Percentiles rank a stretch among this genome's conserved stretches.
Evolutionary conservation across 1,284 basidiomycete species (phyloP).

Genomic region (Quambalaria eucalypti): DNA sequence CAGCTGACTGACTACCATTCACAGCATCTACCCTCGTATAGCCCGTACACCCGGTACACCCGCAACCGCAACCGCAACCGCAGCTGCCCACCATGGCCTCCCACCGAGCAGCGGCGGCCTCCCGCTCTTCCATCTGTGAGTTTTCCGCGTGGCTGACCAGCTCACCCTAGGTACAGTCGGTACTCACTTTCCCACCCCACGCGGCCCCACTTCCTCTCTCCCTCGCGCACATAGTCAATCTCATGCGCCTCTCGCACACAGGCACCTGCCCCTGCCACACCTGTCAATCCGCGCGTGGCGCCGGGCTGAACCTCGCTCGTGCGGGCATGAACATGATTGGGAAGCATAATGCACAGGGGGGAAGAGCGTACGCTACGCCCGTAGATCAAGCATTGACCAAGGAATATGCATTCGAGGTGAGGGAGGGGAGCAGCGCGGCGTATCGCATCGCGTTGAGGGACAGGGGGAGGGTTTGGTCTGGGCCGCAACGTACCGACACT

Average conservation of each 20-base stretch:
- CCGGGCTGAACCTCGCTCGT: neutral
- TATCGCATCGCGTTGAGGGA: no score
- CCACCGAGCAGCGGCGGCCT: neutral
- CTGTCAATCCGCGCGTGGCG: constrained; percentile 17
- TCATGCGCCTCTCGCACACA: constrained; percentile 33
- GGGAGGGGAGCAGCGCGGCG: constrained; percentile 11
- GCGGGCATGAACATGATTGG: constrained; percentile 34
- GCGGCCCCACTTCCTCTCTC: neutral
- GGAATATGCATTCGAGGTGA: constrained; percentile 91
- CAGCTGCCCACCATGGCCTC: constrained; percentile 1
- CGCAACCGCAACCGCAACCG: constrained; percentile 10
- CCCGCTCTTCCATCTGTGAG: constrained; percentile 5
- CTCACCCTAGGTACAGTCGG: neutral
- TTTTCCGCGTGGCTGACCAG: neutral
- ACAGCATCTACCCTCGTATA: no score
- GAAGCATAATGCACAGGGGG: constrained; percentile 22
- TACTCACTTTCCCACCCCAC: neutral
- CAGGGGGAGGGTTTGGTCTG: neutral
- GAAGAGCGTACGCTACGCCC: constrained; percentile 61
- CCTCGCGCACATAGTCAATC: constrained; percentile 14
- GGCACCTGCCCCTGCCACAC: constrained; percentile 37
- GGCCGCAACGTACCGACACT: neutral
- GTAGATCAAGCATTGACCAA: constrained; percentile 61
- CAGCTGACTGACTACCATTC: no score
- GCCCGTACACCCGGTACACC: constrained; percentile 31